phyloP scores from a whole-genome alignment of 805 yeast genomes.

The Ogataea sp. region DNA sequence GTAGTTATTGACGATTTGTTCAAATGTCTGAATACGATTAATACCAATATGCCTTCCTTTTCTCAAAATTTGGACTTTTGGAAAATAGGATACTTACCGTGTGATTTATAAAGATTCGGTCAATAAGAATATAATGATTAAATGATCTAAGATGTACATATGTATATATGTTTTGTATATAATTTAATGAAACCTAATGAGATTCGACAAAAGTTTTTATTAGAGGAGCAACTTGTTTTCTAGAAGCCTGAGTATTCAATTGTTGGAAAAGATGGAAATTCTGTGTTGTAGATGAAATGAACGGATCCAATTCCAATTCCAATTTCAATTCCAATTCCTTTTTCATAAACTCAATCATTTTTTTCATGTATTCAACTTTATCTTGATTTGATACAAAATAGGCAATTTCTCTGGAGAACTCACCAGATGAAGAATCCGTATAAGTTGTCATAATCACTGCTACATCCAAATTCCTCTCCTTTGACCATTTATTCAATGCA shows the following conservation, averaged over 20 bases:
- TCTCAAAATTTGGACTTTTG: conserved; percentile 18
- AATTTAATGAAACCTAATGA: not conserved
- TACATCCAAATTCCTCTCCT: conserved; percentile 26
- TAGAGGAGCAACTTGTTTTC: conserved; percentile 83
- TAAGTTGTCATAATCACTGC: conserved; percentile 41
- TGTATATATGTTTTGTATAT: not conserved
- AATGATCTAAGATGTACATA: not conserved
- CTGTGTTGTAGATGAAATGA: too few species aligned
- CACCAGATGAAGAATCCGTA: conserved; percentile 13
- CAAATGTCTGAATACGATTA: conserved; percentile 18
- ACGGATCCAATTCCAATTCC: too few species aligned
- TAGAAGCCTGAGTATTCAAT: conserved; percentile 50
- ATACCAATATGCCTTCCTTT: conserved; percentile 26
- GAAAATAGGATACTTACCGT: conserved; percentile 21
- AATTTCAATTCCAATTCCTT: conserved; percentile 16
- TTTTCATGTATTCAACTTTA: not conserved
- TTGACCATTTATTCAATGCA: conserved; percentile 14
- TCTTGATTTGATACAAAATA: conserved; percentile 12
- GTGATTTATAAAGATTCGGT: conserved; percentile 4
- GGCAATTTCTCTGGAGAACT: conserved; percentile 38
- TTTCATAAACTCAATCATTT: conserved; percentile 8
- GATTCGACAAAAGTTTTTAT: conserved; percentile 13
- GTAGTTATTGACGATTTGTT: conserved; percentile 24
- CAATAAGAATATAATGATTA: not conserved
- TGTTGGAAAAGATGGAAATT: conserved; percentile 31